Evolutionary conservation across 331 rosid genomes (phyloP), one percentile per base, ranked within the genome.

Genomic region (Acacia concinna): DNA sequence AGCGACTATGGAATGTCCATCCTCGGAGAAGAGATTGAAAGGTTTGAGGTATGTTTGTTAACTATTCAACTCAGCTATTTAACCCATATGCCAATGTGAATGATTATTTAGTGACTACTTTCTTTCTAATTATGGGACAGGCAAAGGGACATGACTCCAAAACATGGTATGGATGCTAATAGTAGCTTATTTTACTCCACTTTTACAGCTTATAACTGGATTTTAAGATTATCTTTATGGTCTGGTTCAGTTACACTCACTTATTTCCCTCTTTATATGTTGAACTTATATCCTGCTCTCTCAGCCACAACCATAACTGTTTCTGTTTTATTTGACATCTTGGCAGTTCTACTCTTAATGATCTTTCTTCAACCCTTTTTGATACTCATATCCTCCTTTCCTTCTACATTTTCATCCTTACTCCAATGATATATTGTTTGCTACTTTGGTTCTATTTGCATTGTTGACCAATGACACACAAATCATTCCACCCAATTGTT

Each of bases 1-100:
- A 93, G 96, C 63, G 98, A 93, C 92, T 90, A 90, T 73, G 97
- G 97, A 66, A 85, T 88, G 74, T 89, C 88, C 57, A 81, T 89
- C 63, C 80, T 89, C 78, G 66, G 81, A 23, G 94, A 85, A 67
- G 94, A 89, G 52, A 72, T 79, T 3, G 92, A 84, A 74, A 90
- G 75, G 40, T 68, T 49, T 40, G 96, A 86, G 97, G 98, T 89
- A 68, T 57, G 77, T 64, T 69, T 69, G 51, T 49, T 64, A 59
- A 17, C 69, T 25, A 51, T n/a, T 31, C 20, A 52, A 49, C 68
- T 23, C 41, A 63, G 40, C 75, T 41, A 40, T 81, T 47, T 56
- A 52, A 66, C 40, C 66, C 20, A 12, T 47, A 28, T 31, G 25
- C 46, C 46, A 14, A 37, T 63, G 8, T 47, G 23, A 71, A 82